Conservation (phyloP, 345 rosid genomes). For the Acer campestre region DNA sequence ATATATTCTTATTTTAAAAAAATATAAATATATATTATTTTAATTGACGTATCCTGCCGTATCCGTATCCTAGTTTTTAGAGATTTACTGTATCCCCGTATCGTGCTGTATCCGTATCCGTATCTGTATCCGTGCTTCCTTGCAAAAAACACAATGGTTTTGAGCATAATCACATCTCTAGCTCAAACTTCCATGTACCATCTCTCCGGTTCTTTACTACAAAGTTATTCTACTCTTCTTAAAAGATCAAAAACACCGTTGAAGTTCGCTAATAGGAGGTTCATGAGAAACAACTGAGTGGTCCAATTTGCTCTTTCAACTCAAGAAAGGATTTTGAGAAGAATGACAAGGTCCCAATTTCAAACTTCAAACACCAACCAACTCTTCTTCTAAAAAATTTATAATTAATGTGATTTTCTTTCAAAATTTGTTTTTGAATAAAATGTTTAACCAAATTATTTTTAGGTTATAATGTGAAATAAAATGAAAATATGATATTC, state of each 20-base stretch:
- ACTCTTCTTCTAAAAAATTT: not conserved
- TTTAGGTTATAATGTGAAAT: no score
- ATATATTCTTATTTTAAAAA: no score
- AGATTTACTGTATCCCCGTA: no score
- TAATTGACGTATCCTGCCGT: no score
- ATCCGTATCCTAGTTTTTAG: no score
- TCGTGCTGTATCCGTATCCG: no score
- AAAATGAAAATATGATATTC: no score
- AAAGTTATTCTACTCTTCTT: constrained; percentile 13
- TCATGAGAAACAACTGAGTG: constrained; percentile 23
- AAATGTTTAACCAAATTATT: no score
- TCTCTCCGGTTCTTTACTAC: constrained; percentile 28
- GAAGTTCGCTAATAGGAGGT: constrained; percentile 23
- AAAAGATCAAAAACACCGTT: constrained; percentile 14
- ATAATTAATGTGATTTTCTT: no score
- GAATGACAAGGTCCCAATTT: constrained; percentile 17
- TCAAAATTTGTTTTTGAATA: no score
- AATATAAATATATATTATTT: no score
- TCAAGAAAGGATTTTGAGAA: constrained; percentile 51
- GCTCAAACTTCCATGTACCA: constrained; percentile 42
- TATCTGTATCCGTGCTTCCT: no score
- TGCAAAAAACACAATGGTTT: constrained; percentile 37
- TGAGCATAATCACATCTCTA: constrained; percentile 33
- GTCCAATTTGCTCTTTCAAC: constrained; percentile 42
- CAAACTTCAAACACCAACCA: not conserved